Conservation (phyloP, 495 filamentous ascomycete genomes). For the Haplographium delicatum region DNA sequence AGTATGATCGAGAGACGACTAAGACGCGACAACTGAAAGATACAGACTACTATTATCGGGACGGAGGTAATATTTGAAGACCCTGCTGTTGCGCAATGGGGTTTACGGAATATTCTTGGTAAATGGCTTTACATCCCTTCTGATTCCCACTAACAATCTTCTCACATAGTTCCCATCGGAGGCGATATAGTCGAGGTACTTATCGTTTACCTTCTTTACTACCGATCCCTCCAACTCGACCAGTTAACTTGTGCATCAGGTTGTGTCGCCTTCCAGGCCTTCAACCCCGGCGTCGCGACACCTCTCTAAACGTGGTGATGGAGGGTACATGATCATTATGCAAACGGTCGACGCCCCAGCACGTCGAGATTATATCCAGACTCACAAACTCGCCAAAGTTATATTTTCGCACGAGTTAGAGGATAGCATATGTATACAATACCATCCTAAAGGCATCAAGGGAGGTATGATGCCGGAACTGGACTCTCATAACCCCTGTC, state of each 20-base stretch:
- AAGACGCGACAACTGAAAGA: slow-evolving; percentile 6
- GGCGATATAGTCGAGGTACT: slow-evolving; percentile 22
- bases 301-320: slow-evolving; percentile 16
- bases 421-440: slow-evolving; percentile 18
- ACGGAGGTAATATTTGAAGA: slow-evolving; percentile 20
- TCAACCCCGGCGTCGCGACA: slow-evolving; percentile 14
- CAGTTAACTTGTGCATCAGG: too few species aligned
- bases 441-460: slow-evolving; percentile 22
- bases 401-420: slow-evolving; percentile 17
- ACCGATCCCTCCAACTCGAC: background rate
- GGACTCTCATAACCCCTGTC: slow-evolving; percentile 10
- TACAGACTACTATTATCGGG: slow-evolving; percentile 16
- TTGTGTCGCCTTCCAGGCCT: too few species aligned
- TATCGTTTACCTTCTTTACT: slow-evolving; percentile 11
- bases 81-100: slow-evolving; percentile 20
- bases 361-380: slow-evolving; percentile 10
- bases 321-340: slow-evolving; percentile 25
- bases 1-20: too few species aligned
- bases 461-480: slow-evolving; percentile 23
- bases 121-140: background rate
- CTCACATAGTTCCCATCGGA: slow-evolving; percentile 18
- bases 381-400: slow-evolving; percentile 3
- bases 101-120: slow-evolving; percentile 20
- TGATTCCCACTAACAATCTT: background rate
- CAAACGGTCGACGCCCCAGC: slow-evolving; percentile 9